Evolutionary conservation across 1,139 yeast genomes (phyloP), one percentile per base, ranked within the genome.

Genomic region (Geotrichum klebahnii): DNA sequence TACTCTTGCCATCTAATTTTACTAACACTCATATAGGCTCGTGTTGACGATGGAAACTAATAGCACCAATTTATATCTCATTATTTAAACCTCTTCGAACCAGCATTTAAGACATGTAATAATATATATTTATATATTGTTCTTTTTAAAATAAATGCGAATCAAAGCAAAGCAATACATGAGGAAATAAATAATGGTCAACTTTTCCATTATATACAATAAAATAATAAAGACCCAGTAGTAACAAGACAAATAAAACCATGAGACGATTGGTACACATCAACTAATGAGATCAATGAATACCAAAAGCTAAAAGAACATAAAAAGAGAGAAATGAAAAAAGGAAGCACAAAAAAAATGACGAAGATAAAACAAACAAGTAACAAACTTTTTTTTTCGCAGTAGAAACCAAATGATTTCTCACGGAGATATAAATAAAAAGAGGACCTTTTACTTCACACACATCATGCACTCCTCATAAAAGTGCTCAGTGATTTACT

Each of bases 401-500:
- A 23, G 23, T 33, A 19, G 35, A 45, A 26, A 28, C 16, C 23
- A 29, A 34, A 28, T 26, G 10, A 10, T 26, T 28, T 24, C 34
- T 31, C 22, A 36, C 36, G 33, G 44, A 41, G 48, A 44, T 26
- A 43, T 43, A 26, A 49, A 53, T 26, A 34, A 52, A 50, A 42
- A 39, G 43, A 39, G 43, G 43, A 20, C 39, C 39, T 14, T 36
- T 36, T 17, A 36, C 23, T 20, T 36, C 20, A 12, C 39, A 36
- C 26, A 16, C 39, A 36, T 26, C 10, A 26, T 26, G 29, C 29
- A 26, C 10, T 26, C 29, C 29, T 26, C 29, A 10, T 26, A 26
- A 26, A 26, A 26, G 29, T 8, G 29, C 29, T 26, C 10, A 26
- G 10, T 8, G 29, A 32, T 36, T 60, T 64, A 68, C 55, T 67